Conservation (phyloP, 306 rosid genomes). For the Cucumis hystrix region DNA sequence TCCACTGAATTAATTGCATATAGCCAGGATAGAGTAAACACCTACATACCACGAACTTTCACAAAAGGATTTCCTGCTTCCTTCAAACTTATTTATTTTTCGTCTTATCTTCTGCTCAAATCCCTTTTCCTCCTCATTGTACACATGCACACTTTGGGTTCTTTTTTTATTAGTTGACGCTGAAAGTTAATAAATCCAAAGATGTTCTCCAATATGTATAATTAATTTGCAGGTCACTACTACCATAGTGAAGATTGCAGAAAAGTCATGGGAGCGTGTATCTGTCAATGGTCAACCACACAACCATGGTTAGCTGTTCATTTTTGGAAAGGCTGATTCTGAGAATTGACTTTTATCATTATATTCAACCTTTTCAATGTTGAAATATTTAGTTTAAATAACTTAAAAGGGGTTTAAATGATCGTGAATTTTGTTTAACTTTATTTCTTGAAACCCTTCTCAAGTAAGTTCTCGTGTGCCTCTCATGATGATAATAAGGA, state of each 20-base stretch:
- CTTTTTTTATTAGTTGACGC: not conserved
- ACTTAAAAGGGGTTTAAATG: not conserved
- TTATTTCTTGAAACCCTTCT: not conserved
- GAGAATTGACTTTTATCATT: not conserved
- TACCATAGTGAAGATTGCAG: constrained; percentile 67
- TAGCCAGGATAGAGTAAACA: not conserved
- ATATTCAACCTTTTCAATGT: not conserved
- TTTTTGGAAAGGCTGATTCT: not conserved
- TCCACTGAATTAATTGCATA: not conserved
- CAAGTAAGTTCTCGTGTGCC: not conserved
- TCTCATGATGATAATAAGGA: not conserved
- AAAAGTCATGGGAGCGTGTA: constrained; percentile 94
- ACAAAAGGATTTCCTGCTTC: not conserved
- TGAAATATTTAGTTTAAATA: not conserved
- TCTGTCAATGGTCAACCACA: constrained; percentile 59
- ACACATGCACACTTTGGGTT: not conserved
- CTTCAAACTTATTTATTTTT: not conserved
- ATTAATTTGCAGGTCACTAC: constrained; percentile 45
- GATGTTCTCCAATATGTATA: not conserved
- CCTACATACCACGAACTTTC: not conserved
- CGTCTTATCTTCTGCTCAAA: not conserved
- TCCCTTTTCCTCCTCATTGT: not conserved
- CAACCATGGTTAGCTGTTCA: constrained; percentile 61
- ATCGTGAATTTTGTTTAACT: not conserved
- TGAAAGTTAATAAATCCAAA: not conserved